Base-by-base conservation (phyloP, 148 eudicot species). In the Fallopia convolvulus region DNA sequence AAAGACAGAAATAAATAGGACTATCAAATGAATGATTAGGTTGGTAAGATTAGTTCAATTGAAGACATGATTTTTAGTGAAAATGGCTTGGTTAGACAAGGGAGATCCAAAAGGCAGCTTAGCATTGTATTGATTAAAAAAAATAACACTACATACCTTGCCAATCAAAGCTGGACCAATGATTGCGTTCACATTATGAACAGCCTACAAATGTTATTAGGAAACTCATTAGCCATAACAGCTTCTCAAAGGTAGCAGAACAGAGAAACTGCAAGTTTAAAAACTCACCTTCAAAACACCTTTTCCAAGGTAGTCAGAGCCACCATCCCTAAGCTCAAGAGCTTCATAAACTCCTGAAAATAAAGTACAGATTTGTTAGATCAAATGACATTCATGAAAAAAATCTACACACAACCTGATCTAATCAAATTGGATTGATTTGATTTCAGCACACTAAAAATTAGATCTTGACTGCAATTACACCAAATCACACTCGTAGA, bases 321-420 rank as follows among this genome's bases (percentile, higher is more conserved):
- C 99, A 73, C 99, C 97, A 81, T 94, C 99, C 83, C 99, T 87
- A 71, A 94, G 82, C 80, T 94, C 99, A 60, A 94, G 93, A 36
- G 99, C 99, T 83, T 94, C 99, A 70, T 94, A 94, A 53, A 90
- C 78, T 76, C 99, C 99, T 94, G 82, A 79, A 71, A 82, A 50
- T 65, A 61, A 50, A 3, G 1, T 0, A 53, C 40, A 82, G 79
- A 50, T 40, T 21, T 73, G 74, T 40, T 18, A 12, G 68, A 26
- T 40, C 56, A 65, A 77, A 68, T 0, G 20, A 77, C n/a, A 15
- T 20, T 2, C 53, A 18, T 20, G 46, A 68, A 36, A 68, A 36
- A 61, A 39, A 36, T 14, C 17, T 12, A 6, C 46, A 68, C 21
- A 33, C 26, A 61, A 15, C 10, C 44, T 17, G 20, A 68, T 68